These are phyloP conservation scores for Dryas alaskensis DNA, from an alignment of 306 rosid species.

Conservation along the genomic window DNA sequence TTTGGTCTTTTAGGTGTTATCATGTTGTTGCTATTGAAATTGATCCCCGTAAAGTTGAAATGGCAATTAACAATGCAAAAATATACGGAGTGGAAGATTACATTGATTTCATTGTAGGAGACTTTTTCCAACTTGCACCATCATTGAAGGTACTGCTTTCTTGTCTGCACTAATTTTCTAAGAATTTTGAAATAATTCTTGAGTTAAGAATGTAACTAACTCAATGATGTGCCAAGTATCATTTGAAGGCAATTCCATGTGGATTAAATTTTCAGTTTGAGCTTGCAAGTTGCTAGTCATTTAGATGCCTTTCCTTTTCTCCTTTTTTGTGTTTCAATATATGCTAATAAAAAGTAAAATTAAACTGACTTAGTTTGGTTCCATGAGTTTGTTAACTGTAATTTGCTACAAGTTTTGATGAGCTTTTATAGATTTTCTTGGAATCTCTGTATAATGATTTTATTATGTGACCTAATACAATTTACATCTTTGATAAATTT, in stretches of 20 bases:
- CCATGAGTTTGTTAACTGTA: neutral
- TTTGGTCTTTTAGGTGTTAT: constrained; percentile 25
- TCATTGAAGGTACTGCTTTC: constrained; percentile 29
- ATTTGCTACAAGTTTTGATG: neutral
- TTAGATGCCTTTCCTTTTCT: neutral
- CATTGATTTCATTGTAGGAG: constrained; percentile 41
- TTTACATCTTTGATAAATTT: neutral
- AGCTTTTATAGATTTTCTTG: neutral
- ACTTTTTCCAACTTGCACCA: constrained; percentile 39
- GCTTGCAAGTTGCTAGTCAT: neutral
- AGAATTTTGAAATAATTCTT: neutral
- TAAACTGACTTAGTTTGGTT: neutral
- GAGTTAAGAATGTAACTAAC: neutral
- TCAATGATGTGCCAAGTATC: neutral
- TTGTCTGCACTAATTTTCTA: neutral
- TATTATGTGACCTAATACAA: neutral
- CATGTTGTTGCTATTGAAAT: constrained; percentile 40
- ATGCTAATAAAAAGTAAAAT: neutral
- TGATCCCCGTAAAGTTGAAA: constrained; percentile 27
- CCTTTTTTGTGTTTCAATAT: neutral
- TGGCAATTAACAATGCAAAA: constrained; percentile 38
- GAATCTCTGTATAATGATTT: neutral
- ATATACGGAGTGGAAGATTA: constrained; percentile 34
- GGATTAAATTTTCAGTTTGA: neutral
- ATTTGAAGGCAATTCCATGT: neutral